phyloP scores from a whole-genome alignment of 2,329 filamentous ascomycete genomes.

The Phoma herbarum region DNA sequence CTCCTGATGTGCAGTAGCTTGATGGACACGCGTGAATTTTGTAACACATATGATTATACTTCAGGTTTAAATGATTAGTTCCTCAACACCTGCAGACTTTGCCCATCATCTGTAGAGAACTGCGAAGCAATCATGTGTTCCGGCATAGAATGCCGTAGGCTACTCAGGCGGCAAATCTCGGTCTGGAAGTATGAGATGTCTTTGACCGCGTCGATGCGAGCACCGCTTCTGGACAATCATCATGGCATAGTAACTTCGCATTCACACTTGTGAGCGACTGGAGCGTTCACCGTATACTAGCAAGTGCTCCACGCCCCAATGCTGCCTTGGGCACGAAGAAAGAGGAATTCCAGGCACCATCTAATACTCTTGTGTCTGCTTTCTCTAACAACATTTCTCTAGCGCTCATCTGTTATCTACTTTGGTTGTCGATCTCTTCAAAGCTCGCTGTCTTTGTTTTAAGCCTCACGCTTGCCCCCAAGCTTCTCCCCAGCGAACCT shows the following conservation, averaged over 20 bases:
- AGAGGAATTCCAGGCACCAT: neutral
- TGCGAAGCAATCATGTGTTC: neutral
- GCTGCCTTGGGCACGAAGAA: neutral
- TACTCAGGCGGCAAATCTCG: neutral
- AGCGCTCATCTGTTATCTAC: neutral
- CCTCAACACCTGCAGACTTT: neutral
- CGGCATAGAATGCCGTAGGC: neutral
- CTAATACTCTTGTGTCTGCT: neutral
- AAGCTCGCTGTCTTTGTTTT: neutral
- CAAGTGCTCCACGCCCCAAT: neutral
- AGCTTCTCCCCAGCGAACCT: conserved; percentile 19
- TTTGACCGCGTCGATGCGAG: neutral
- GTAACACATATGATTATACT: neutral
- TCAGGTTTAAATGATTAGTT: neutral
- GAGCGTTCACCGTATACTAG: neutral
- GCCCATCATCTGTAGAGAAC: neutral
- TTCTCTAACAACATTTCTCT: neutral
- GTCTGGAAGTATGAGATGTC: neutral
- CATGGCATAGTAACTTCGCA: neutral
- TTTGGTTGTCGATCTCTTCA: neutral
- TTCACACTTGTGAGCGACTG: neutral
- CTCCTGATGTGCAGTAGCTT: neutral
- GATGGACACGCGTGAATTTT: neutral
- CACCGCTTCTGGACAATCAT: neutral
- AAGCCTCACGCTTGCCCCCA: neutral